Conservation (phyloP, 2,329 filamentous ascomycete species). For the Penicillium concentricum region DNA sequence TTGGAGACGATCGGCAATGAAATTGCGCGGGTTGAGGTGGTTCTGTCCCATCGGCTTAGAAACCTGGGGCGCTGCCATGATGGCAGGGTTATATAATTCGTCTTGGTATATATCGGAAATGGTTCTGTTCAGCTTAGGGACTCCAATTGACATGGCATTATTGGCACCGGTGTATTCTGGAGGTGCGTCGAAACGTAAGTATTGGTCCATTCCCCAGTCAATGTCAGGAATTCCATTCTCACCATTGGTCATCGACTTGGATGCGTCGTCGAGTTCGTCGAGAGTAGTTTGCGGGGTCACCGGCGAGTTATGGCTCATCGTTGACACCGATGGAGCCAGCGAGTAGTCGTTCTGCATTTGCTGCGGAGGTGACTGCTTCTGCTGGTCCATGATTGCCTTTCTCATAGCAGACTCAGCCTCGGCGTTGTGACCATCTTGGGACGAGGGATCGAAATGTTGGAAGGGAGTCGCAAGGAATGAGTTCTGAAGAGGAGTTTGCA, state of each 20-base stretch:
- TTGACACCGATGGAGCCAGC: constrained; percentile 59
- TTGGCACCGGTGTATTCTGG: constrained; percentile 51
- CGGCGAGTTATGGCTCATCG: constrained; percentile 60
- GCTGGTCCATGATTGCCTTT: constrained; percentile 54
- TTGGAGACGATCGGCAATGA: constrained; percentile 74
- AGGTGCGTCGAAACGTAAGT: constrained; percentile 62
- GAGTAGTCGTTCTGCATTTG: constrained; percentile 49
- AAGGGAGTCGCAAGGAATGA: constrained; percentile 49
- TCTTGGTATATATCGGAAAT: constrained; percentile 84
- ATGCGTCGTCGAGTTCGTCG: constrained; percentile 53
- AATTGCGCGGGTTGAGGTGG: constrained; percentile 52
- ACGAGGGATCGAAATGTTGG: constrained; percentile 46
- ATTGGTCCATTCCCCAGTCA: constrained; percentile 57
- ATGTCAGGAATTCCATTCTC: constrained; percentile 45
- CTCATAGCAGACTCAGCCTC: constrained; percentile 61
- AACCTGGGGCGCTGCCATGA: constrained; percentile 36
- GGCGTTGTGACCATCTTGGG: constrained; percentile 43
- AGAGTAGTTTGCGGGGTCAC: constrained; percentile 59
- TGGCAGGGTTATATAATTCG: constrained; percentile 69
- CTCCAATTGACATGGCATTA: constrained; percentile 41
- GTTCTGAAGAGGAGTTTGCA: constrained; percentile 54
- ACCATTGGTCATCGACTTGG: constrained; percentile 55
- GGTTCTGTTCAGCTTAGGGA: constrained; percentile 78
- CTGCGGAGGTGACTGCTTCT: constrained; percentile 34
- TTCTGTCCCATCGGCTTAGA: constrained; percentile 36